A percentile compares a stretch with the other conserved stretches of the same genome.
These are phyloP conservation scores for Plasmopara muralis DNA, from an alignment of 352 stramenopile genomes.

Conservation along the genomic window DNA sequence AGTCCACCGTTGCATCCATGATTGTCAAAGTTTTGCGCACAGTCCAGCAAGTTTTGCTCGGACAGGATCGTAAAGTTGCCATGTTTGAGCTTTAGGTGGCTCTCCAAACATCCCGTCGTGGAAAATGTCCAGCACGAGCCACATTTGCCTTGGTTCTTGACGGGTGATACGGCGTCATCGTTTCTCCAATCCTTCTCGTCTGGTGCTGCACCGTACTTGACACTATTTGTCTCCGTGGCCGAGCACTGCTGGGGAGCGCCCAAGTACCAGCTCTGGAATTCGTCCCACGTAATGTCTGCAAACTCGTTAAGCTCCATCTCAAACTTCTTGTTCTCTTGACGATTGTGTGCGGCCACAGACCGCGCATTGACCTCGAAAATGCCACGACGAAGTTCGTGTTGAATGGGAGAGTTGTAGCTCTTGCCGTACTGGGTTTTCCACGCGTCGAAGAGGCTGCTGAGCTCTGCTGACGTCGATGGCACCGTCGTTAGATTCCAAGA, in stretches of 20 bases:
- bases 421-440: slow-evolving; percentile 48
- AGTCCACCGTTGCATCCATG: slow-evolving; percentile 95
- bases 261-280: slow-evolving; percentile 71
- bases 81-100: slow-evolving; percentile 92
- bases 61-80: slow-evolving; percentile 89
- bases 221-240: slow-evolving; percentile 33
- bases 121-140: slow-evolving; percentile 99
- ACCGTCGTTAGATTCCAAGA: slow-evolving; percentile 35
- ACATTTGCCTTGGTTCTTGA: slow-evolving; percentile 98
- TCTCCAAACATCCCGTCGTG: slow-evolving; percentile 96
- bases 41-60: slow-evolving; percentile 98
- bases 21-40: slow-evolving; percentile 90
- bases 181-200: slow-evolving; percentile 91
- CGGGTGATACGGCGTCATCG: slow-evolving; percentile 90
- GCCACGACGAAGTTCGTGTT: slow-evolving; percentile 42
- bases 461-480: slow-evolving; percentile 23
- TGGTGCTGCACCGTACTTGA: slow-evolving; percentile 49
- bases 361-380: slow-evolving; percentile 60
- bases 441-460: slow-evolving; percentile 35
- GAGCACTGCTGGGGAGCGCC: slow-evolving; percentile 67
- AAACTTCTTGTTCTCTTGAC: slow-evolving; percentile 35
- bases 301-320: slow-evolving; percentile 75
- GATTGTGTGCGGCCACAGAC: slow-evolving; percentile 61
- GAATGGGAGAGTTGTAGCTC: slow-evolving; percentile 39
- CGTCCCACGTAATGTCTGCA: slow-evolving; percentile 64